Conservation (phyloP, 1,139 yeast species). For the Tardiomyces blankii region DNA sequence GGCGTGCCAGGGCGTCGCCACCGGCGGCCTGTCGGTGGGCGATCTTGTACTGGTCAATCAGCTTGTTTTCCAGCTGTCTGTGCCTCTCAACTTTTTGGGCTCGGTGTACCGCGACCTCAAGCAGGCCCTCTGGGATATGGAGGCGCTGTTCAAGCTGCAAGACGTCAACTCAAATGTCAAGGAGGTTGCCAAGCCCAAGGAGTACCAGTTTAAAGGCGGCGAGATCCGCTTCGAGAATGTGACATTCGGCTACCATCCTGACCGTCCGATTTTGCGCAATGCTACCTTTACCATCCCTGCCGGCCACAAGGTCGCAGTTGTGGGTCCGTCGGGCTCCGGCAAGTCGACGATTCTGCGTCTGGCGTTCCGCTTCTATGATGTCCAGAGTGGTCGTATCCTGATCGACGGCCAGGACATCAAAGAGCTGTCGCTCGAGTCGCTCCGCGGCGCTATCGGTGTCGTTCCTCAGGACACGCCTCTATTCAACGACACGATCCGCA, state of each 20-base stretch:
- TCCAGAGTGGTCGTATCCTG: conserved; percentile 60
- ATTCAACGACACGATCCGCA: conserved; percentile 81
- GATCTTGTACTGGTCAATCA: conserved; percentile 94
- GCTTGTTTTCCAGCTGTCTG: conserved; percentile 87
- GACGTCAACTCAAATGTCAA: conserved; percentile 57
- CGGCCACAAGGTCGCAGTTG: conserved; percentile 84
- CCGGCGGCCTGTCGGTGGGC: conserved; percentile 81
- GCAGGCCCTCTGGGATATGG: conserved; percentile 90
- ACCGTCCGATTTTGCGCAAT: conserved; percentile 71
- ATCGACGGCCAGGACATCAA: conserved; percentile 88
- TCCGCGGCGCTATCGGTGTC: conserved; percentile 70
- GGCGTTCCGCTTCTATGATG: conserved; percentile 84
- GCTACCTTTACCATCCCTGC: conserved; percentile 83
- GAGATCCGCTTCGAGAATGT: conserved; percentile 87
- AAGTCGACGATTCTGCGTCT: conserved; percentile 81
- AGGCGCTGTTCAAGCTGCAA: conserved; percentile 73
- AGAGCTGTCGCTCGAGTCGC: conserved; percentile 61
- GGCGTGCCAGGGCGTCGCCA: conserved; percentile 92
- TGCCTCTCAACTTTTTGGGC: conserved; percentile 88
- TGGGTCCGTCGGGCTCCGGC: conserved; percentile 94
- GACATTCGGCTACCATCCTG: conserved; percentile 83
- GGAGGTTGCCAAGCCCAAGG: conserved; percentile 46
- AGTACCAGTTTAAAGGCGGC: conserved; percentile 44
- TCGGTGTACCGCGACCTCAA: conserved; percentile 91
- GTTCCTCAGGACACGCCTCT: conserved; percentile 98